phyloP scores from a whole-genome alignment of 2,329 filamentous ascomycete genomes.

The Akanthomyces lecanii region DNA sequence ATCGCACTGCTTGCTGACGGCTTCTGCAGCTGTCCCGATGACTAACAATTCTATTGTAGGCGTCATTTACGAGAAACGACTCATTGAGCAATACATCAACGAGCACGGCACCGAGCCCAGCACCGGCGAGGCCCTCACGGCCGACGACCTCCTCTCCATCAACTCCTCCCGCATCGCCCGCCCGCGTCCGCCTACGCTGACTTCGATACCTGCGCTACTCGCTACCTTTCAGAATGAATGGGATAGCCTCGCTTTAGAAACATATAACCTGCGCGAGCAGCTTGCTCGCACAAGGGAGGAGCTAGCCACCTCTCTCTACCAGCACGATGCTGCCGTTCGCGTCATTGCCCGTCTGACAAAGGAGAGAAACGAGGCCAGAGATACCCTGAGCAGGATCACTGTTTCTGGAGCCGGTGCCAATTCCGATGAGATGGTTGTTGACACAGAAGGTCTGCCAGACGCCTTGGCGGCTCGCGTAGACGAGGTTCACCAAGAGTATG shows the following conservation, averaged over 20 bases:
- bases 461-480: conserved; percentile 70
- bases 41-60: conserved; percentile 43
- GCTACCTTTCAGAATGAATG: conserved; percentile 97
- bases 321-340: conserved; percentile 93
- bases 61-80: conserved; percentile 87
- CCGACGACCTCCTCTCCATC: conserved; percentile 83
- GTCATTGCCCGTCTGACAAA: conserved; percentile 89
- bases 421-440: conserved; percentile 90
- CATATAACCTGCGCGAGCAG: conserved; percentile 86
- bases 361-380: conserved; percentile 87
- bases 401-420: conserved; percentile 55
- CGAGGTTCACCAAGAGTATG: conserved; percentile 73
- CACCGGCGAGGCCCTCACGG: conserved; percentile 76
- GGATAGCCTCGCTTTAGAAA: conserved; percentile 89
- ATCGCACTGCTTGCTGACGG: conserved; percentile 5
- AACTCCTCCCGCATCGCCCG: conserved; percentile 79
- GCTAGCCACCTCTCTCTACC: conserved; percentile 88
- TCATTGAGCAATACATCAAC: conserved; percentile 91
- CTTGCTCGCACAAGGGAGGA: conserved; percentile 88
- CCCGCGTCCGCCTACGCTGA: conserved; percentile 86
- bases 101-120: conserved; percentile 92
- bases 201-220: conserved; percentile 91
- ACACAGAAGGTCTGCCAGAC: conserved; percentile 71
- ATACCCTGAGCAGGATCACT: conserved; percentile 80
- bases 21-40: neutral